Base-by-base conservation (phyloP, 768 basidiomycete species). In the Termitomyces eurrhizus region DNA sequence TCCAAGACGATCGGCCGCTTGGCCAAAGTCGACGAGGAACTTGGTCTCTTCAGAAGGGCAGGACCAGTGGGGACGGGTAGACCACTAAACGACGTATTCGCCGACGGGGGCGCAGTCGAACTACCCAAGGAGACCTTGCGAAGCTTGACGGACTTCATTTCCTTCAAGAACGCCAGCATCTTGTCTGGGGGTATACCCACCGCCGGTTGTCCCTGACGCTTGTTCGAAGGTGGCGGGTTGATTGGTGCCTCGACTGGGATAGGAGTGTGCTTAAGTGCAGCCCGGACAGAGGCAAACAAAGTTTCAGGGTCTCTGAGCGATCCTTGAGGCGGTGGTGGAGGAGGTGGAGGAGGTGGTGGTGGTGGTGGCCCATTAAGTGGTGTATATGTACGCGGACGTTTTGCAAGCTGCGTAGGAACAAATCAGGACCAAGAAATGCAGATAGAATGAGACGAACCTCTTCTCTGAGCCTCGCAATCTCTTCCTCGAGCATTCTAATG, bases 121-220 rank as follows among this genome's bases (percentile, higher is more conserved):
- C 16, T 32, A n/a, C 32, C 8, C 54, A 55, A 32, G 14, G 45
- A 72, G 0, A 88, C 83, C 70, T 83, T 90, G 62, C 82, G 80
- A 54, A 93, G 66, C 52, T 86, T 78, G 29, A 85, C 88, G 1
- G 82, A 87, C 77, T 91, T 92, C 80, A 93, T 85, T 70, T 93
- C 91, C 7, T 75, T 85, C 63, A 93, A 72, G 67, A 93, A 93
- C 1, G 87, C 89, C 0, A 87, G 88, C 88, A 93, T 91, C 70
- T 92, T 89, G 62, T 92, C 91, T 2, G 87, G 80, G 0, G 89
- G 81, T 11, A 93, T 78, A n/a, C 87, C 88, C 12, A 92, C 77
- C 0, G 88, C 84, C 0, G 90, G 86, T 59, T 83, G 81, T 7
- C 87, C 87, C 14, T 80, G 70, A 56, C 83, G 82, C 41, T 76